Evolutionary conservation across 768 basidiomycete species (phyloP), one percentile per base, ranked within the genome.

Genomic region (Leccinum rimulosum): DNA sequence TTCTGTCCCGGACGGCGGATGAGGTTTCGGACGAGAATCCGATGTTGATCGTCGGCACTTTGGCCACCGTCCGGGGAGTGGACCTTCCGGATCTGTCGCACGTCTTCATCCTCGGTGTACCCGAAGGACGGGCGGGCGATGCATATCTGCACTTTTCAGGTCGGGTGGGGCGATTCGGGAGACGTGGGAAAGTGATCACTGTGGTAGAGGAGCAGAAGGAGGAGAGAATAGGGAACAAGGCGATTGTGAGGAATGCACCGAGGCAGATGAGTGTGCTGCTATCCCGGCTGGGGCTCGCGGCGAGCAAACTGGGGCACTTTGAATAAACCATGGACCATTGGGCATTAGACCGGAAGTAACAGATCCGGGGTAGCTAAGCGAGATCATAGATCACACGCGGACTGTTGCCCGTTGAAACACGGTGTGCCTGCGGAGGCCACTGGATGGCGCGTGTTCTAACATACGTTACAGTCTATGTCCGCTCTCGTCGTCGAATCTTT

Each of bases 101-200:
- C 68, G 89, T 92, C 19, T 91, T 93, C 69, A 75, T 91, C 52
- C 72, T 88, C 49, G 89, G 89, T 4, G 73, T 87, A 3, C 80
- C 83, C 6, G 80, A 82, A 59, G 80, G 76, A 31, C 74, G 71
- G 63, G 72, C 74, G 11, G 80, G 83, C 40, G 86, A 88, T 63
- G 77, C 77, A 43, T 92, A 92, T 68, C 60, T 85, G 63, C 90
- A 92, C 65, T 73, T 86, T 45, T 84, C 87, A 6, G 90, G 91
- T 12, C 83, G 90, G 12, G 87, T 86, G n/a, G 88, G 89, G 22
- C 80, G 89, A 59, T 87, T 89, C 68, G 85, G 86, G 49, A 72
- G 81, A 47, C 73, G 70, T 22, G 89, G 89, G 15, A 87, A 83
- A 72, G 87, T 90, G 54, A 76, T 92, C 58, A 84, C 79, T 28